Evolutionary conservation across 1,139 yeast species (phyloP), one percentile per base, ranked within the genome.

Genomic region (Candida tropicalis): DNA sequence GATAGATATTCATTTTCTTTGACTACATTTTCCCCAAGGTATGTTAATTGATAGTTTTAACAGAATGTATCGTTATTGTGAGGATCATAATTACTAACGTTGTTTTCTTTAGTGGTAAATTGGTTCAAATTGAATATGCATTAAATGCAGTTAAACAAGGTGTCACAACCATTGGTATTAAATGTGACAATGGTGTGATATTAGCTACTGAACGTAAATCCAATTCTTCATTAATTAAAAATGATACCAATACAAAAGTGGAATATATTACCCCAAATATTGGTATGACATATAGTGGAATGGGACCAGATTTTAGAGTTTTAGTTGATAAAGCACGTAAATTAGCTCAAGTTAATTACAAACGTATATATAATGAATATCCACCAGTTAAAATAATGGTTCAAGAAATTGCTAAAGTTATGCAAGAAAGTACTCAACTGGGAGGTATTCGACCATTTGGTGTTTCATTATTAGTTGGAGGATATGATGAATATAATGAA

Each of bases 371-470:
- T 69, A 91, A 93, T 63, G 98, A 93, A 66, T 88, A 93, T 63
- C 99, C 99, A 5, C 98, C 99, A 36, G 95, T 97, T 5, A 86
- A 89, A 62, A 87, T 93, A 53, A 75, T 95, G 59, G 98, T 93
- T 20, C 91, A 93, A 54, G 97, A 93, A 62, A 82, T 95, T 51
- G 99, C 99, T 45, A 87, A 87, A 61, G 86, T 90, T 43, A 95
- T 95, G 89, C 99, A 95, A 68, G 97, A 93, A 66, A 93, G 97
- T 20, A 95, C 99, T 1, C 99, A 95, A 65, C 84, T 91, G 39
- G 99, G 98, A 45, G 99, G 98, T 62, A 97, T 93, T 50, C 81
- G 99, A 62, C 99, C 99, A 16, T 93, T 84, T 63, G 99, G 99
- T 45, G 98, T 95, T 13, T 89, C 97, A 7, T 74, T 95, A 49